Percentiles rank a stretch among this genome's conserved stretches.
Evolutionary conservation across 2,329 filamentous ascomycete species (phyloP).

Genomic region (Penicillium sp.): DNA sequence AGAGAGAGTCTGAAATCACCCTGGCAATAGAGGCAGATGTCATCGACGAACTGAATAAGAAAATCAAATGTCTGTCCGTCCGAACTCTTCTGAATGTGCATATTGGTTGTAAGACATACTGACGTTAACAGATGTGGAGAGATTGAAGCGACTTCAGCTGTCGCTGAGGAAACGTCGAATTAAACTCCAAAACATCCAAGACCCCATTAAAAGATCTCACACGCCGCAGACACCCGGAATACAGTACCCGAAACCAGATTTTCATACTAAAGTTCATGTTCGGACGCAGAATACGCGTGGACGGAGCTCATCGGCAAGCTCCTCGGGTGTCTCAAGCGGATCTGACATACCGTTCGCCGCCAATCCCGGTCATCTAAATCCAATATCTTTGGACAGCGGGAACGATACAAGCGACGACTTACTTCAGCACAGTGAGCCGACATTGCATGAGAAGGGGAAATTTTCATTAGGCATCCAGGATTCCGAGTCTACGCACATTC

Average conservation of each 20-base stretch:
- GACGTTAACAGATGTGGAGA: conserved; percentile 2
- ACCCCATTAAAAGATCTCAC: background rate
- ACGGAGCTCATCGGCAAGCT: conserved; percentile 1
- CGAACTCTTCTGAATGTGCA: background rate
- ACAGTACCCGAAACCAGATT: background rate
- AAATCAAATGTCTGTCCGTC: conserved; percentile 3
- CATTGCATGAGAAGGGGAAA: background rate
- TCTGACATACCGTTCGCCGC: background rate
- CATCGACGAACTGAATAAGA: background rate
- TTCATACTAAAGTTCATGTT: background rate
- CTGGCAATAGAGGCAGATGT: conserved; percentile 3
- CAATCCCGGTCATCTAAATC: background rate
- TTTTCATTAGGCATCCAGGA: no score
- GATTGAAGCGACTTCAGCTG: conserved; percentile 6
- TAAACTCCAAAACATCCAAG: background rate
- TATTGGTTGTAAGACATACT: background rate
- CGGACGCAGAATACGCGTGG: background rate
- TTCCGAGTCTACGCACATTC: background rate
- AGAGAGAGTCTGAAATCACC: background rate
- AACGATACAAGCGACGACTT: background rate
- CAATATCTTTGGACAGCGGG: background rate
- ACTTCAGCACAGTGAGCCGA: background rate
- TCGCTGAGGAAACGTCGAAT: conserved; percentile 4
- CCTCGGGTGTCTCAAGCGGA: conserved; percentile 2
- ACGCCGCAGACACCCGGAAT: background rate